Evolutionary conservation across 2,329 filamentous ascomycete genomes (phyloP), one percentile per base, ranked within the genome.

Genomic region (Trichoderma atroviride): DNA sequence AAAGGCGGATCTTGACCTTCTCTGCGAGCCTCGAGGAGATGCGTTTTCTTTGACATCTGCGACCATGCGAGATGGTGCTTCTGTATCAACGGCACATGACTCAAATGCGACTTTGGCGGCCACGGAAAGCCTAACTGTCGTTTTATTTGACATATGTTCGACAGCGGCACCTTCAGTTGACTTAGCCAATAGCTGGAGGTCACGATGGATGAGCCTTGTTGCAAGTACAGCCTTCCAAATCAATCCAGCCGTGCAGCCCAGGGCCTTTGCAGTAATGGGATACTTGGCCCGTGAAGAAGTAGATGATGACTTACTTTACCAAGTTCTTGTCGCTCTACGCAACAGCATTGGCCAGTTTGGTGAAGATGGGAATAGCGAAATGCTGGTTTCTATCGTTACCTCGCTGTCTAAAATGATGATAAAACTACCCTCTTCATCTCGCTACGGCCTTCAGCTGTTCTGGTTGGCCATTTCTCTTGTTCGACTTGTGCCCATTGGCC

Each of bases 181-280:
- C 73, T 82, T 89, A 74, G 86, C 88, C 27, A 92, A 92, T 74
- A 85, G 87, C 19, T 92, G 89, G 89, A 86, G 89, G 31, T 89
- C 89, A 24, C 85, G 89, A 24, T 92, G 89, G 89, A 91, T 92
- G 89, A 91, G 89, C 74, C 81, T 92, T 27, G 89, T 92, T 50
- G 89, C 89, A 19, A 92, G 89, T 75, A 92, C 89, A 11, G 89
- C 89, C 0, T 92, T 92, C 76, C 89, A 92, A 75, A 91, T 89
- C 75, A 92, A 92, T 74, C 89, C 89, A 10, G 89, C 89, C 2
- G 89, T 92, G 68, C 89, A 92, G 72, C 89, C 89, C 6, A 83
- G 88, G 24, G 89, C 89, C 1, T 92, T 92, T 74, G 86, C 88
- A 2, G 89, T 91, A 52, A 91, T 92, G 89, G 89, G 89, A 16